Evolutionary conservation across 2,329 filamentous ascomycete species (phyloP), one percentile per base, ranked within the genome.

Genomic region (Pseudonectria buxi): DNA sequence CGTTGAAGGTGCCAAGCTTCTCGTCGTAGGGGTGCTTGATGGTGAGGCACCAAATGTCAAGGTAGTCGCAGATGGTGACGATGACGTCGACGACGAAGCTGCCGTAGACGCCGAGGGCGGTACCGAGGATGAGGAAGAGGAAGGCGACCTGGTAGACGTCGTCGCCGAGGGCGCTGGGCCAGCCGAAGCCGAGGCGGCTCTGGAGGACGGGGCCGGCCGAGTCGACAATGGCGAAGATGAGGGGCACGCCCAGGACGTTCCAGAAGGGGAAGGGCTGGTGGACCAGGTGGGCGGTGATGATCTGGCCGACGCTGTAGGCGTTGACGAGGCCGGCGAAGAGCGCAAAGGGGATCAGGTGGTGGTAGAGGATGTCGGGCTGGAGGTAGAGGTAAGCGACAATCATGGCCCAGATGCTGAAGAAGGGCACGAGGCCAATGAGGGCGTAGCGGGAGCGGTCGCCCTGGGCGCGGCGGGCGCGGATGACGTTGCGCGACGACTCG

Each of bases 81-180:
- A 98, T 95, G 37, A 96, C 89, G 58, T 96, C 92, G 24, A 94
- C 85, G 37, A 96, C 87, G 59, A 98, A 98, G 61, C 88, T 95
- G 41, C 87, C 89, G 64, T 98, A 95, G n/a, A 96, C 80, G 24
- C 92, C 92, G 31, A 95, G 60, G 0, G 83, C 84, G 40, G 86
- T 66, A 15, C 92, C 92, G 15, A 96, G 67, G 67, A 89, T 90
- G 56, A 81, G 75, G 63, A 95, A 96, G 58, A 95, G 76, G 61
- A 89, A 95, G 3, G 86, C 84, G 32, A 95, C 83, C 65, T 95
- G 88, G 59, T 94, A 94, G n/a, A 83, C 77, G 33, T 72, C 83
- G 43, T 77, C 69, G 15, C 85, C 86, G 6, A 94, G 69, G 3
- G 78, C 76, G 54, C 79, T 85, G 1, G 83, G 82, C 86, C 86